Base-by-base conservation (phyloP, 2,329 filamentous ascomycete genomes). In the Alternaria novae-zelandiae region DNA sequence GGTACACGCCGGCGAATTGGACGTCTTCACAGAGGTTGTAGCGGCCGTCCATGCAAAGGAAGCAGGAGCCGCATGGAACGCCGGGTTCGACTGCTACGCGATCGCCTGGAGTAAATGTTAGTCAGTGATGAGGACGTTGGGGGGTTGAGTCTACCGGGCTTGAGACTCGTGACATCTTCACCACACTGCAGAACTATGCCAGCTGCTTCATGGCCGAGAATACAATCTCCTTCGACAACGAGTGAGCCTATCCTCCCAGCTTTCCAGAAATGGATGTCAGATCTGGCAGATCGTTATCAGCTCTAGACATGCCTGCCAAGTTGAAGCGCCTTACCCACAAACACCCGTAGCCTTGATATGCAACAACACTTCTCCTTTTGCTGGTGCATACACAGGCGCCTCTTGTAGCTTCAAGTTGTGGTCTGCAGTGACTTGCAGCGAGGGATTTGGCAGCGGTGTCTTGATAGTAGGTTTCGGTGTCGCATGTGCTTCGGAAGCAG, bases 191-290 rank as follows among this genome's bases (percentile, higher is more conserved):
- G 68, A 15, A 91, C 87, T 6, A 89, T 73, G 6, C 88, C 89
- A 10, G 88, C 85, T 5, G 86, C 87, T 76, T 91, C 89, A 66
- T 91, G 89, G 21, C 89, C 88, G 49, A 91, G 83, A 56, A 90
- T 89, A 70, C 87, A 89, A 67, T 90, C 87, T 20, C 86, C 86
- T 61, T 88, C 84, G 12, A 91, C 85, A 2, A 87, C 83, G 2
- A 91, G 82, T 2, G 85, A 83, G 3, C 90, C 89, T 70, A 91
- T 91, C 12, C 84, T 80, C 23, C 89, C 89, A 0, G 83, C 81
- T 70, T 88, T 88, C 89, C 89, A 91, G 69, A 90, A 89, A 74
- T 91, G 89, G 66, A 91, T 85, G 70, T 91, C 89, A 1, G 88
- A 90, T 25, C 25, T 25, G 7, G 23, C 8, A 6, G 23, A 6